These are phyloP conservation scores for Fusarium robinianum DNA, from an alignment of 2,329 filamentous ascomycete genomes.

Conservation along the genomic window DNA sequence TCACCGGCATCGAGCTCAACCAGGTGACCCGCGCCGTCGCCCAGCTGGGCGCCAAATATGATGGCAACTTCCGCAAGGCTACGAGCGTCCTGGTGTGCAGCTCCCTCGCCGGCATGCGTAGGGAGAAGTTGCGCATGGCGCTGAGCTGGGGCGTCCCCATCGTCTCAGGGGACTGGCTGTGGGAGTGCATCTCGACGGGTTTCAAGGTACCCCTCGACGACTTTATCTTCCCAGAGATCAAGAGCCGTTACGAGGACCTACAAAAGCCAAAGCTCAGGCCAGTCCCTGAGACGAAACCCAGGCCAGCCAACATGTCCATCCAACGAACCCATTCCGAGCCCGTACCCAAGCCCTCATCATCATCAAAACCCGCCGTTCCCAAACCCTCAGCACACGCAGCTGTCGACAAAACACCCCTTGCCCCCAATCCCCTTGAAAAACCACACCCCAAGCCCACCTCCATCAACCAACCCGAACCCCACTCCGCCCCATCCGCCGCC, in stretches of 20 bases:
- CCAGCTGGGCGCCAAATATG: conserved; percentile 79
- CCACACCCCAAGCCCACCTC: conserved; percentile 9
- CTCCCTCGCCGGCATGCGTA: conserved; percentile 58
- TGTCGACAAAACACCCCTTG: conserved; percentile 49
- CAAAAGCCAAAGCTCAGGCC: conserved; percentile 13
- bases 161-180: conserved; percentile 83
- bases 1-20: conserved; percentile 80
- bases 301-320: conserved; percentile 17
- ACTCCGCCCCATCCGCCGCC: conserved; percentile 42
- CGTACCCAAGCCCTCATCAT: conserved; percentile 4
- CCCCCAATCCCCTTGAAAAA: conserved; percentile 36
- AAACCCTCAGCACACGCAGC: conserved; percentile 33
- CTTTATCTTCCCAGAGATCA: conserved; percentile 55
- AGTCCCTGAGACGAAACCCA: conserved; percentile 5
- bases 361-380: conserved; percentile 17
- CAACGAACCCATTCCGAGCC: conserved; percentile 32
- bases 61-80: conserved; percentile 72
- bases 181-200: conserved; percentile 72
- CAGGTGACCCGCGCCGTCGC: conserved; percentile 79
- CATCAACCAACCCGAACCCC: conserved; percentile 12
- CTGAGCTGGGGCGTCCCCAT: conserved; percentile 76
- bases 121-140: conserved; percentile 80
- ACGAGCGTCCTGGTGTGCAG: conserved; percentile 81
- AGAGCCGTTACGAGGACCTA: conserved; percentile 35
- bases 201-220: conserved; percentile 50